phyloP scores from a whole-genome alignment of 192 early-diverging fungal species.

The Coemansia reversa region DNA sequence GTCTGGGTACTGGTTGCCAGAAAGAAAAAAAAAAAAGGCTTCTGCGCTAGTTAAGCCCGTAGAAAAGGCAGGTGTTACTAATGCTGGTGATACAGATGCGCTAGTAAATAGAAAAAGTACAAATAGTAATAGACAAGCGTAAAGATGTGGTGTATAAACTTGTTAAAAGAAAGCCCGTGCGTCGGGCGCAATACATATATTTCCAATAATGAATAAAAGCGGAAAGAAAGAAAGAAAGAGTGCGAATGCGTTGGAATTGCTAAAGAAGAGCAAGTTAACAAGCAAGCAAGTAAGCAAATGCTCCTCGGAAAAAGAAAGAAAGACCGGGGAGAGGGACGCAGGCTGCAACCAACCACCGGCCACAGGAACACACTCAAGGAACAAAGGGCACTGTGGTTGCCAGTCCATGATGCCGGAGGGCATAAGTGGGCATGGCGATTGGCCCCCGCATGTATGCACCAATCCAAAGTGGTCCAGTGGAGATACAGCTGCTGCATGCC shows the following conservation, averaged over 20 bases:
- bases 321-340: background rate
- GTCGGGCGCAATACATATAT: background rate
- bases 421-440: background rate
- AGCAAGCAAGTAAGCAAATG: background rate
- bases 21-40: no score
- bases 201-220: background rate
- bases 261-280: background rate
- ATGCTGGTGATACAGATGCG: background rate
- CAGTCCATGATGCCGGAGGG: background rate
- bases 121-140: background rate
- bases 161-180: background rate
- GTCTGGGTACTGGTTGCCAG: background rate
- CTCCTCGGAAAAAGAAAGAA: background rate
- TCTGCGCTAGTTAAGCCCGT: background rate
- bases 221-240: background rate
- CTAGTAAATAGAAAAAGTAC: background rate
- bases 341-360: background rate
- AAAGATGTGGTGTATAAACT: background rate
- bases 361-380: background rate
- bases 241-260: background rate
- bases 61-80: background rate
- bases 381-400: background rate
- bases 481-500: background rate
- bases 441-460: background rate
- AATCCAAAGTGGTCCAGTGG: background rate